phyloP scores from a whole-genome alignment of 1,284 basidiomycete genomes.

The Cutaneotrichosporon mucoides region DNA sequence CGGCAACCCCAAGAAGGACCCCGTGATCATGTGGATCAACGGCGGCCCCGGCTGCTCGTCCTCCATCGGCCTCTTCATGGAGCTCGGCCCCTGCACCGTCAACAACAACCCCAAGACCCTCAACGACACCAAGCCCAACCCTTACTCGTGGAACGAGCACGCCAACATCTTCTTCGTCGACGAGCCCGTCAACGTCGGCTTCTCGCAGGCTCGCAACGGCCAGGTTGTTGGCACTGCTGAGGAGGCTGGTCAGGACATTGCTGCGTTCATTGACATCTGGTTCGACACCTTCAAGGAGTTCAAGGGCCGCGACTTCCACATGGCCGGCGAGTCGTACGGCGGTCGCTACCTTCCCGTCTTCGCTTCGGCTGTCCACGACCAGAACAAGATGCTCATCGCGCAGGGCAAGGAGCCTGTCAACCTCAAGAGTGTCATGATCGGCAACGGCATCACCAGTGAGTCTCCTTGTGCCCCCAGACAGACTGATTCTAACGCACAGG shows the following conservation, averaged over 20 bases:
- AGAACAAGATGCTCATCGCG: slow-evolving; percentile 61
- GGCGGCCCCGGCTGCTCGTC: slow-evolving; percentile 51
- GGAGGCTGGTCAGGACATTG: slow-evolving; percentile 65
- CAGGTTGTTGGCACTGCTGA: slow-evolving; percentile 60
- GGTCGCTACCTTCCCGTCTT: slow-evolving; percentile 78
- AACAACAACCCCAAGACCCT: slow-evolving; percentile 35
- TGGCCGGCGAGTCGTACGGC: slow-evolving; percentile 59
- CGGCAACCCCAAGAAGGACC: slow-evolving; percentile 58
- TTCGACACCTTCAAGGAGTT: slow-evolving; percentile 69
- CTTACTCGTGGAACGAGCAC: slow-evolving; percentile 52
- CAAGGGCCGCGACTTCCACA: slow-evolving; percentile 60
- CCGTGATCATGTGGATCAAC: slow-evolving; percentile 51
- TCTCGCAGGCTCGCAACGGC: slow-evolving; percentile 64
- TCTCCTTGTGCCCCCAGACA: background rate
- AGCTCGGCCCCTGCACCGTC: slow-evolving; percentile 51
- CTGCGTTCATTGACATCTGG: slow-evolving; percentile 69
- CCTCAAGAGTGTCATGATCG: slow-evolving; percentile 72
- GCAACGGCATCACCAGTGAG: slow-evolving; percentile 54
- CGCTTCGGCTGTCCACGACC: slow-evolving; percentile 72
- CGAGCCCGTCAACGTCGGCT: slow-evolving; percentile 61
- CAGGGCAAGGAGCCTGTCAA: slow-evolving; percentile 69
- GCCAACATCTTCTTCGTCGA: slow-evolving; percentile 49
- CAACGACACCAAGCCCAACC: slow-evolving; percentile 51
- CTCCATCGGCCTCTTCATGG: slow-evolving; percentile 53
- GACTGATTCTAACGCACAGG: background rate